Evolutionary conservation across 306 rosid genomes (phyloP), one percentile per base, ranked within the genome.

Genomic region (Vachellia collinsii): DNA sequence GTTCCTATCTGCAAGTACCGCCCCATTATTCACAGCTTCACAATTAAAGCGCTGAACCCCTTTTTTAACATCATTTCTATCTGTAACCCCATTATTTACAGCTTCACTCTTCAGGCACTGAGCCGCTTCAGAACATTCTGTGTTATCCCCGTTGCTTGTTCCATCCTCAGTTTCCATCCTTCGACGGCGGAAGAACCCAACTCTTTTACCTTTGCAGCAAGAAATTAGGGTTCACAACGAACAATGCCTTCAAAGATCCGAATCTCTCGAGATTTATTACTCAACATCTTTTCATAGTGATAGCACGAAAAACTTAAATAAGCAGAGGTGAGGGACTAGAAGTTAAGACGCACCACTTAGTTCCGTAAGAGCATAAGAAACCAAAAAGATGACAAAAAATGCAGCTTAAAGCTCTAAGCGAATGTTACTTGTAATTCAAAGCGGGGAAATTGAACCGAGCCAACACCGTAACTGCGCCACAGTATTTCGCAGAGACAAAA

Each of bases 161-260:
- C 90, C 93, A 70, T 80, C 87, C 69, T 80, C 90, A 61, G 51
- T 69, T 29, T 74, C 92, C 99, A 95, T 94, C 72, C 17, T 44
- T 22, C 38, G 11, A 6, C 56, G 20, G 17, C n/a, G 29, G 47
- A 81, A 37, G 44, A 61, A 86, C 23, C 88, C 85, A 67, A 81
- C 68, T 82, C 70, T 58, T 43, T 78, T 64, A 79, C 5, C 76
- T 82, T 50, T 16, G 19, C 70, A 79, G 83, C 75, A 47, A 17
- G 77, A 86, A 86, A 87, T 88, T 86, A 90, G 98, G 94, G 95
- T 88, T 85, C 82, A 51, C 74, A 82, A 68, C 46, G 75, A 78
- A 44, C 82, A 89, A 87, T 74, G 79, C 58, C 74, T 75, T 78
- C 74, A 36, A 62, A 71, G 85, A 81, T 81, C 85, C 62, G 76